phyloP scores from a whole-genome alignment of 495 filamentous ascomycete species.

The Xylaria castorea region DNA sequence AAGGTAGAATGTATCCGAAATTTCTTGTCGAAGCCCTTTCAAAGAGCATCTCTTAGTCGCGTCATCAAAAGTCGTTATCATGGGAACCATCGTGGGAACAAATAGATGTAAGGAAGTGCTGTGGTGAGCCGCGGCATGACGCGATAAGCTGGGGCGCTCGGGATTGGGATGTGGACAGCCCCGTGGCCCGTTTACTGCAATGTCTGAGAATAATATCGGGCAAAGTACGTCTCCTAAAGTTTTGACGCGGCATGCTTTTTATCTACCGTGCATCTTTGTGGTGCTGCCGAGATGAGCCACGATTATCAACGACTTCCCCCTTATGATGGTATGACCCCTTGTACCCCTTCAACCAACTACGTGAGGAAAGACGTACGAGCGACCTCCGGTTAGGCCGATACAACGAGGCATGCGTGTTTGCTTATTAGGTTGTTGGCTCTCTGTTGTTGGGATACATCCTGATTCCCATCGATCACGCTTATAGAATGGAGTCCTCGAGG shows the following conservation, averaged over 20 bases:
- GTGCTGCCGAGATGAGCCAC: slow-evolving; percentile 11
- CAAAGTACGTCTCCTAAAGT: slow-evolving; percentile 12
- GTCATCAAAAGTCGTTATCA: slow-evolving; percentile 18
- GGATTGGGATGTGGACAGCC: slow-evolving; percentile 11
- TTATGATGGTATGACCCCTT: neutral
- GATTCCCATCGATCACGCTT: neutral
- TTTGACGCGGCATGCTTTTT: slow-evolving; percentile 1
- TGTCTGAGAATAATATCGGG: slow-evolving; percentile 17
- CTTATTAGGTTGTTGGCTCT: neutral
- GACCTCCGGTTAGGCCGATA: neutral
- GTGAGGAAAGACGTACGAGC: neutral
- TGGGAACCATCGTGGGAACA: slow-evolving; percentile 16
- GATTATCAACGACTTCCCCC: neutral
- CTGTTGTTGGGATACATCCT: slow-evolving; percentile 7
- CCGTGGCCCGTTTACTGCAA: neutral
- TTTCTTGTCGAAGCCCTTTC: slow-evolving; percentile 10
- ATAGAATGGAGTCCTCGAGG: neutral
- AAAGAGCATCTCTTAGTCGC: slow-evolving; percentile 15
- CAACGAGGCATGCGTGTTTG: neutral
- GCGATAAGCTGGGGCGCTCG: slow-evolving; percentile 14
- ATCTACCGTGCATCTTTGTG: slow-evolving; percentile 7
- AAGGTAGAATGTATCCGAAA: slow-evolving; percentile 26
- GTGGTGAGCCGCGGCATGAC: neutral
- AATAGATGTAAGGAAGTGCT: slow-evolving; percentile 21
- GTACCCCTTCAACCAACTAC: neutral